Evolutionary conservation across 202 grass and related monocot genomes (phyloP), one percentile per base, ranked within the genome.

Genomic region (Zoysia matrella): DNA sequence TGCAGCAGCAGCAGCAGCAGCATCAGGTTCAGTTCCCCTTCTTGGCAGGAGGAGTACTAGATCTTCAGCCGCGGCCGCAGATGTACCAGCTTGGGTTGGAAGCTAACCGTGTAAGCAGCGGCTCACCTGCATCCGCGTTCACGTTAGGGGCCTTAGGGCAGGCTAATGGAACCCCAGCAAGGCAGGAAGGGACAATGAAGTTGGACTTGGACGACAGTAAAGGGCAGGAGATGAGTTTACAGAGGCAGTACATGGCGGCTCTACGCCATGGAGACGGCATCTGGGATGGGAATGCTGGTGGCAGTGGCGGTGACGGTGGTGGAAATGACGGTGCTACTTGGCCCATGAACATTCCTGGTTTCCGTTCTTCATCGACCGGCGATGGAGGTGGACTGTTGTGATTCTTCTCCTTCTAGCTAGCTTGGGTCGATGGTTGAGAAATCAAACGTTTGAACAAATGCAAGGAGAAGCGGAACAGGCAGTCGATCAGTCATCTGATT

Each of bases 21-120:
- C 66, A 71, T 13, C 92, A 91, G 43, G 88, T 85, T 58, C 94
- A 92, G 66, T 97, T 92, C 80, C 90, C 92, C 18, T 90, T 94
- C 85, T 67, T 91, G 4, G 36, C 66, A 49, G 71, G 80, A 11
- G 92, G 81, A 60, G 72, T 86, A 11, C 58, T 89, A 30, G 86
- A 73, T 3, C 71, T 91, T 58, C 87, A 88, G 56, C 80, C 86
- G 12, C 69, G 55, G 3, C 55, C 81, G 22, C 73, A 81, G 58
- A 85, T 90, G 89, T 97, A 88, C 83, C 79, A 81, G 55, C 79
- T 90, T 22, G 88, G 84, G 11, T 57, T 92, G 73, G 86, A 92
- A 69, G 86, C 67, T 64, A 78, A 47, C 52, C 77, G 86, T 63
- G 73, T 67, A 46, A 52, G 76, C 45, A 60, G 14, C 11, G 76